Conservation (phyloP, 805 yeast species). For the Suhomyces pyralidae region DNA sequence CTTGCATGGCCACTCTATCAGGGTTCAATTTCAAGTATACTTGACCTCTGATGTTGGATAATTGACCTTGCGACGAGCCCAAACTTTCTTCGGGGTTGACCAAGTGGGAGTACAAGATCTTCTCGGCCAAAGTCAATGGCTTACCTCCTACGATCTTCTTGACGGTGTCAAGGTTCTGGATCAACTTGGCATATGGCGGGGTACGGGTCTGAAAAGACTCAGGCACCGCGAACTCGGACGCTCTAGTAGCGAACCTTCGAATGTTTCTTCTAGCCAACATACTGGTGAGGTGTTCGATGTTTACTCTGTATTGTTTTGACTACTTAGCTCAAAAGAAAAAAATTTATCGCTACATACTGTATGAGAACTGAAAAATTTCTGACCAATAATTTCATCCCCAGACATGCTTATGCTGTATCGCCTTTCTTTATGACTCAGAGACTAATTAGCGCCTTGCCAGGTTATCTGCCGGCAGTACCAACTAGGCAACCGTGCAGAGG, state of each 20-base stretch:
- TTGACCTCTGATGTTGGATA: slow-evolving; percentile 70
- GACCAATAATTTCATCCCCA: slow-evolving; percentile 1
- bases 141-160: slow-evolving; percentile 58
- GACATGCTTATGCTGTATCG: slow-evolving; percentile 1
- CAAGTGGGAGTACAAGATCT: slow-evolving; percentile 88
- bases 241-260: slow-evolving; percentile 32
- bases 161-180: slow-evolving; percentile 61
- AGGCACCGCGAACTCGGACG: slow-evolving; percentile 45
- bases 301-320: neutral
- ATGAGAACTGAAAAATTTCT: neutral
- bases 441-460: neutral
- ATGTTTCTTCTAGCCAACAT: slow-evolving; percentile 8
- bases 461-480: slow-evolving; percentile 1
- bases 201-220: slow-evolving; percentile 62
- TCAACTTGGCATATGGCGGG: slow-evolving; percentile 83
- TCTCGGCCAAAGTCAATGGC: slow-evolving; percentile 93
- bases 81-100: slow-evolving; percentile 84
- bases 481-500: neutral
- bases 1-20: slow-evolving; percentile 99
- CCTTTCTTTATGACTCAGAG: slow-evolving; percentile 3
- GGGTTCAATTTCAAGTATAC: slow-evolving; percentile 91
- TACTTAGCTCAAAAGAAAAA: neutral
- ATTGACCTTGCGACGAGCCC: slow-evolving; percentile 44
- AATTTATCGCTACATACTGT: neutral
- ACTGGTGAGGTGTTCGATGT: neutral